A percentile compares a stretch with the other conserved stretches of the same genome.
phyloP scores from a whole-genome alignment of 495 filamentous ascomycete species.

The Aspergillus sclerotiicarbonarius region DNA sequence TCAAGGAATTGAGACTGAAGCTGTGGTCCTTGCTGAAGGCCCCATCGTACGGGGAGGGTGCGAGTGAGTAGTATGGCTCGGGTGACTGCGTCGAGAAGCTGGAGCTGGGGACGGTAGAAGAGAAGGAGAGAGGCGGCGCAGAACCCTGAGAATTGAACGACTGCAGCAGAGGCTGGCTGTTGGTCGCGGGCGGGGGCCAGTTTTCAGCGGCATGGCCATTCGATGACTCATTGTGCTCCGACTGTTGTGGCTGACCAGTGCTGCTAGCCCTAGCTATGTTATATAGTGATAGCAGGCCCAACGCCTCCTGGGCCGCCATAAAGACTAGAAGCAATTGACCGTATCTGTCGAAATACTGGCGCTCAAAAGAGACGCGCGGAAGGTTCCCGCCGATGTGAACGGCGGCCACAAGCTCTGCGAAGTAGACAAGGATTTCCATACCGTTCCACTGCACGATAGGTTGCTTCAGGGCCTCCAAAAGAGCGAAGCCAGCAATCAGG shows the following conservation, averaged over 20 bases:
- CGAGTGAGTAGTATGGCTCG: constrained; percentile 24
- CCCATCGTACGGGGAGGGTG: constrained; percentile 13
- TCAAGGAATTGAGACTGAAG: constrained; percentile 39
- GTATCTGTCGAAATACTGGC: constrained; percentile 44
- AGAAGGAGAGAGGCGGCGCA: constrained; percentile 33
- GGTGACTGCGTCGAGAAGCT: constrained; percentile 33
- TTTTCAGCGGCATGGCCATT: background rate
- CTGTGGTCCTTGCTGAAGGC: constrained; percentile 27
- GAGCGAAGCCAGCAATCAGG: constrained; percentile 40
- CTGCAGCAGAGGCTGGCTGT: constrained; percentile 14
- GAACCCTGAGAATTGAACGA: constrained; percentile 23
- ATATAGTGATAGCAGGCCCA: constrained; percentile 32
- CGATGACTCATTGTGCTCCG: background rate
- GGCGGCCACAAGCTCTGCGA: constrained; percentile 40
- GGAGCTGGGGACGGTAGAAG: constrained; percentile 27
- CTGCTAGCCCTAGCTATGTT: constrained; percentile 5
- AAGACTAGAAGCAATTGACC: constrained; percentile 42
- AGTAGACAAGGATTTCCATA: constrained; percentile 44
- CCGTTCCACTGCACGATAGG: constrained; percentile 41
- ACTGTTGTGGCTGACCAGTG: constrained; percentile 9
- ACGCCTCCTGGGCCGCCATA: constrained; percentile 40
- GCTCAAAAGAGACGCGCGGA: constrained; percentile 28
- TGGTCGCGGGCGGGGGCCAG: constrained; percentile 17
- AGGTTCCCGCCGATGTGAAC: constrained; percentile 42
- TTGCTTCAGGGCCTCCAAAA: constrained; percentile 38